These are phyloP conservation scores for Coemansia sp. DNA, from an alignment of 192 early-diverging fungal species.

Conservation along the genomic window DNA sequence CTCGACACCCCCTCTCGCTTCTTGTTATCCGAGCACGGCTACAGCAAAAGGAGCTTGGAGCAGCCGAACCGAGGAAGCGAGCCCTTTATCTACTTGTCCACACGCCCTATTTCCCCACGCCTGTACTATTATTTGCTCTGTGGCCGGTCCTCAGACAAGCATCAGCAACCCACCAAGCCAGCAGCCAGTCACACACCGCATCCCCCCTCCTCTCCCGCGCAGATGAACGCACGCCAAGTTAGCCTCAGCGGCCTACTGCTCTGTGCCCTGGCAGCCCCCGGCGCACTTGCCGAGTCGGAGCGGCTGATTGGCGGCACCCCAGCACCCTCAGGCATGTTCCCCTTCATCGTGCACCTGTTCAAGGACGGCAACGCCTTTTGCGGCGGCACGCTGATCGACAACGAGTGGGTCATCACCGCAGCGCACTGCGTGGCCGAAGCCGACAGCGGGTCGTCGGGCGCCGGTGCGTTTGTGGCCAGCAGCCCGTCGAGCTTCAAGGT, in stretches of 20 bases:
- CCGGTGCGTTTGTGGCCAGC: constrained; percentile 15
- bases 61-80: too few relatives aligned
- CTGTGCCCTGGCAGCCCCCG: neutral
- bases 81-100: too few relatives aligned
- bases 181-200: too few relatives aligned
- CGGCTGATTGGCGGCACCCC: constrained; percentile 39
- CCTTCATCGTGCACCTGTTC: constrained; percentile 45
- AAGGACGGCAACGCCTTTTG: constrained; percentile 34
- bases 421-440: constrained; percentile 42
- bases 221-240: too few relatives aligned
- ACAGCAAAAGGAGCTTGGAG: too few relatives aligned
- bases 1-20: too few relatives aligned
- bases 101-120: too few relatives aligned
- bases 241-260: neutral
- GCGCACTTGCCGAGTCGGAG: constrained; percentile 5
- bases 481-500: constrained; percentile 19
- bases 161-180: too few relatives aligned
- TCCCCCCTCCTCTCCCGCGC: too few relatives aligned
- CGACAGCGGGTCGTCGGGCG: constrained; percentile 6
- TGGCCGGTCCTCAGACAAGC: too few relatives aligned
- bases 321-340: constrained; percentile 27
- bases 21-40: too few relatives aligned
- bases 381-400: constrained; percentile 37
- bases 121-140: too few relatives aligned
- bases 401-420: constrained; percentile 49